phyloP scores from a whole-genome alignment of 352 stramenopile genomes.

The Phytophthora melonis region DNA sequence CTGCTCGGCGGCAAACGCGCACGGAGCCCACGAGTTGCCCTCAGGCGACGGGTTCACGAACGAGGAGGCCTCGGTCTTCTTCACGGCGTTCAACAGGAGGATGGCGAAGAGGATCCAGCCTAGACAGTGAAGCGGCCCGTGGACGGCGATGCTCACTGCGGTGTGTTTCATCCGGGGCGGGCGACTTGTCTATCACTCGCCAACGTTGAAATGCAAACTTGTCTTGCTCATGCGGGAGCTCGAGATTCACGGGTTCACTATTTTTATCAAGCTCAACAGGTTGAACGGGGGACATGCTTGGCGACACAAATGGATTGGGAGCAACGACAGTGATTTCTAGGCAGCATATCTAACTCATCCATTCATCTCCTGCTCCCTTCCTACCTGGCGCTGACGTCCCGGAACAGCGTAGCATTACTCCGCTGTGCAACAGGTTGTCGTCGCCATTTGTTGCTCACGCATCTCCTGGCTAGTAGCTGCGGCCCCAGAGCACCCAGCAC shows the following conservation, averaged over 20 bases:
- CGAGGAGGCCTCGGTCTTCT: slow-evolving; percentile 30
- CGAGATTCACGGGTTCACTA: slow-evolving; percentile 7
- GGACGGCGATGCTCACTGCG: slow-evolving; percentile 12
- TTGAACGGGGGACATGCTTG: background rate
- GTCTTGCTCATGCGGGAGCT: background rate
- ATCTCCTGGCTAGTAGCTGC: slow-evolving; percentile 74
- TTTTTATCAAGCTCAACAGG: slow-evolving; percentile 18
- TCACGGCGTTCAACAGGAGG: slow-evolving; percentile 27
- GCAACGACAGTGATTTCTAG: slow-evolving; percentile 20
- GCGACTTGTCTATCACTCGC: slow-evolving; percentile 2
- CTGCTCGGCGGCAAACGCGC: slow-evolving; percentile 56
- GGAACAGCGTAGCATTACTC: background rate
- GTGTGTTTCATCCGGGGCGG: slow-evolving; percentile 17
- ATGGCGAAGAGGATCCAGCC: slow-evolving; percentile 26
- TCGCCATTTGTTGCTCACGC: background rate
- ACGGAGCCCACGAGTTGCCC: slow-evolving; percentile 72
- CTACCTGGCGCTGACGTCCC: slow-evolving; percentile 13
- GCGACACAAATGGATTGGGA: slow-evolving; percentile 10
- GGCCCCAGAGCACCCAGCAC: slow-evolving; percentile 88
- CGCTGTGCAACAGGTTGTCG: background rate
- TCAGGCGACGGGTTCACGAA: slow-evolving; percentile 66
- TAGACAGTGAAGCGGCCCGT: slow-evolving; percentile 20
- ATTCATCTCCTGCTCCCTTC: slow-evolving; percentile 20
- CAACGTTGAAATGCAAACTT: slow-evolving; percentile 6
- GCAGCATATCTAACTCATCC: slow-evolving; percentile 27